Evolutionary conservation across 345 rosid genomes (phyloP).

Genomic region (Heritiera littoralis): DNA sequence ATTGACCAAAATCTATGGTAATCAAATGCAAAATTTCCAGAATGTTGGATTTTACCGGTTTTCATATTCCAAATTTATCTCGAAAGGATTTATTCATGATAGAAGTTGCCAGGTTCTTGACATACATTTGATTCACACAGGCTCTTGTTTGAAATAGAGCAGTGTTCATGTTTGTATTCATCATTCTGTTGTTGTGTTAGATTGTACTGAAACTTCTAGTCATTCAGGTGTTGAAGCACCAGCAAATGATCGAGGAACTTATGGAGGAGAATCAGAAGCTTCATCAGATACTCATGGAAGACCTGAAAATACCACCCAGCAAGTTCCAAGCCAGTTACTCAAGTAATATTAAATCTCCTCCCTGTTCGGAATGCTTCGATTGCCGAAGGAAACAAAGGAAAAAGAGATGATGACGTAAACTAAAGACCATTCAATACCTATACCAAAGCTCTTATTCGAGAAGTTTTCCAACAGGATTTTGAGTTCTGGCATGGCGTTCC

Average conservation of each 20-base stretch:
- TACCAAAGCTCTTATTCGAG: neutral
- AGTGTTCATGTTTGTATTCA: neutral
- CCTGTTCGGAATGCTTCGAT: conserved; percentile 74
- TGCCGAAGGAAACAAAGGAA: conserved; percentile 90
- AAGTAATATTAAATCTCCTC: conserved; percentile 40
- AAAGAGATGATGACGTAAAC: conserved; percentile 32
- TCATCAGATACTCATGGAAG: conserved; percentile 64
- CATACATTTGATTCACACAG: neutral
- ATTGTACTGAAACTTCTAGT: neutral
- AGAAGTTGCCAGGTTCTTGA: neutral
- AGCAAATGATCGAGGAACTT: conserved; percentile 71
- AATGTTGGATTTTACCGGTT: neutral
- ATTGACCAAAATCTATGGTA: neutral
- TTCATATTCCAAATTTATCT: neutral
- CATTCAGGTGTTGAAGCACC: conserved; percentile 74
- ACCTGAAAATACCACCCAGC: conserved; percentile 71
- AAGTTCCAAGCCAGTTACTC: conserved; percentile 54
- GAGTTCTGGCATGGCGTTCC: neutral
- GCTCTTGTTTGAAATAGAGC: neutral
- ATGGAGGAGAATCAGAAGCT: conserved; percentile 77
- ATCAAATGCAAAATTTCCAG: neutral
- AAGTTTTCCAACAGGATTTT: neutral
- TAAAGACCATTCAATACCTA: conserved; percentile 11
- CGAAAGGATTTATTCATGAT: neutral
- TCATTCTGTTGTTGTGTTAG: neutral